Conservation (phyloP, 2,329 filamentous ascomycete genomes). For the Akanthomyces dipterigenus region DNA sequence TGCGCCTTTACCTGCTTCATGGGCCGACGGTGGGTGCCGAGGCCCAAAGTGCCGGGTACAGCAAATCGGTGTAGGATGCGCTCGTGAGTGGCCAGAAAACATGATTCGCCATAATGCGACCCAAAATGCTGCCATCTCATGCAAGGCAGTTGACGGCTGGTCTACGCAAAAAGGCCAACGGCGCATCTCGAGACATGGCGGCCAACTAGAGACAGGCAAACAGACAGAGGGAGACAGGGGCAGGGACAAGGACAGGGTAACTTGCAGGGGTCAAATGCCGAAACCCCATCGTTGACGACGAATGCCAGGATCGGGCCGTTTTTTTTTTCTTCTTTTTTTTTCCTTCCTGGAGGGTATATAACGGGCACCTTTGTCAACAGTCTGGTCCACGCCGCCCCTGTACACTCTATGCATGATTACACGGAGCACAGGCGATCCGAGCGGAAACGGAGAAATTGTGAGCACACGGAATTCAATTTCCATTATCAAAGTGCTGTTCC, state of each 20-base stretch:
- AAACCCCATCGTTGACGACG: not conserved
- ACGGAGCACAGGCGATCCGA: not conserved
- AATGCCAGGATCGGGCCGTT: slow-evolving; percentile 7
- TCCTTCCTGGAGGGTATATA: not conserved
- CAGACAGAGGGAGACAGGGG: too few species aligned
- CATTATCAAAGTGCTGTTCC: not conserved
- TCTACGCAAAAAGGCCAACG: not conserved
- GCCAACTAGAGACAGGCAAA: too few species aligned
- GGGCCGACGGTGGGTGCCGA: not conserved
- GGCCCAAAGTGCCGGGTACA: not conserved
- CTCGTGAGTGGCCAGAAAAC: not conserved
- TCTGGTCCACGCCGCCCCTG: not conserved
- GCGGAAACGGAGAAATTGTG: not conserved
- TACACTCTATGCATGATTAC: not conserved
- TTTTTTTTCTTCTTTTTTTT: not conserved
- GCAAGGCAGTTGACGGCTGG: not conserved
- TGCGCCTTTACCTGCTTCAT: not conserved
- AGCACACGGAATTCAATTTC: not conserved
- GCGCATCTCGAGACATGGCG: not conserved
- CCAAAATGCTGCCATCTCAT: not conserved
- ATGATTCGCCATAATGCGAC: not conserved
- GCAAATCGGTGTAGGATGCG: not conserved
- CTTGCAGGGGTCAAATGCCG: slow-evolving; percentile 6
- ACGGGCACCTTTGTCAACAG: slow-evolving; percentile 2
- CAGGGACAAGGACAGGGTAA: not conserved